Conservation (phyloP, 371 early-diverging fungal species). For the Mortierella sp. region DNA sequence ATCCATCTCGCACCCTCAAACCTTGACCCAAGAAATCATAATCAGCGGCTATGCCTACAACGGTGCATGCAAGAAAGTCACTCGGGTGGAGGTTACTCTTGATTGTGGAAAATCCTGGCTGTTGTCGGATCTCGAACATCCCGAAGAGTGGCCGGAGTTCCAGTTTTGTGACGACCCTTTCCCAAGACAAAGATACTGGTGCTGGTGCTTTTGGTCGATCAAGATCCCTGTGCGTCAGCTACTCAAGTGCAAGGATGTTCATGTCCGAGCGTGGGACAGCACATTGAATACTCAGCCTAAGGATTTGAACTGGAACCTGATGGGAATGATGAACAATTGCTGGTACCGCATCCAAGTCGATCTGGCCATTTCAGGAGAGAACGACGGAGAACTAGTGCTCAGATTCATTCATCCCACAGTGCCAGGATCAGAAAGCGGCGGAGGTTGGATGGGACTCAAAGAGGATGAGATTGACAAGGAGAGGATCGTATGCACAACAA, state of each 20-base stretch:
- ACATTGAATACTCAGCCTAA: conserved; percentile 80
- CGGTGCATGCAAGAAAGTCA: conserved; percentile 79
- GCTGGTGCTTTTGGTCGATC: conserved; percentile 79
- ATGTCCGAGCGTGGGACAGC: conserved; percentile 81
- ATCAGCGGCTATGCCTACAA: conserved; percentile 81
- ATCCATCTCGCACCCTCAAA: conserved; percentile 20
- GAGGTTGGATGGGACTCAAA: conserved; percentile 62
- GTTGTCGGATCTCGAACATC: conserved; percentile 60
- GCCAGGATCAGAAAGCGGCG: conserved; percentile 52
- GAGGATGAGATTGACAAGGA: conserved; percentile 11
- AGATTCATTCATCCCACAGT: conserved; percentile 66
- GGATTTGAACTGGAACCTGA: conserved; percentile 81
- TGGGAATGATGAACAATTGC: conserved; percentile 88
- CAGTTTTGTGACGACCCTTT: conserved; percentile 25
- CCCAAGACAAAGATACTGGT: conserved; percentile 65
- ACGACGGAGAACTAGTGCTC: conserved; percentile 39
- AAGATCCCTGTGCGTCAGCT: conserved; percentile 61
- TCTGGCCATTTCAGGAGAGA: conserved; percentile 24
- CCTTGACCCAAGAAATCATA: conserved; percentile 36
- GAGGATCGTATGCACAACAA: background rate
- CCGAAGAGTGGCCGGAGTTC: conserved; percentile 49
- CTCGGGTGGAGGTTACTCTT: conserved; percentile 82
- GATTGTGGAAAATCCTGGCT: conserved; percentile 86
- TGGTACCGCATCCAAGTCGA: conserved; percentile 71
- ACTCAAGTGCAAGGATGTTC: conserved; percentile 63